phyloP scores from a whole-genome alignment of 73 alveolate genomes.

The Paramecium sexaurelia region DNA sequence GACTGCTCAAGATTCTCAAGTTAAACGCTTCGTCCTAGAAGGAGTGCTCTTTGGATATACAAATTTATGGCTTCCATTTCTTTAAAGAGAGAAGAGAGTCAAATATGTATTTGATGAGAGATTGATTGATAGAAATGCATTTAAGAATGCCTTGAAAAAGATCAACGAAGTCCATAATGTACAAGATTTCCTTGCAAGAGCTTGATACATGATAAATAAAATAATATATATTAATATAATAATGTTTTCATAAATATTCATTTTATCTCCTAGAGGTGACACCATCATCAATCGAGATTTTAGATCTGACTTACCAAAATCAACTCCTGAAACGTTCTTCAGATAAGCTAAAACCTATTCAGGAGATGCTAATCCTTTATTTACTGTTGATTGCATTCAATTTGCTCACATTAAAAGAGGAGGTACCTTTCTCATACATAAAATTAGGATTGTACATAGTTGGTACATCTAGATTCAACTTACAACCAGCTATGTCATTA shows the following conservation, averaged over 20 bases:
- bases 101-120: conserved; percentile 44
- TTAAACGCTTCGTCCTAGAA: background rate
- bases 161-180: conserved; percentile 27
- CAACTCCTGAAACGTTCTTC: conserved; percentile 73
- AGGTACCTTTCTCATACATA: conserved; percentile 57
- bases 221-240: conserved; percentile 7
- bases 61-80: background rate
- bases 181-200: background rate
- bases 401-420: conserved; percentile 73
- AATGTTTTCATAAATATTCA: conserved; percentile 74
- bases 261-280: conserved; percentile 79
- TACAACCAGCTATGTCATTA: conserved; percentile 63
- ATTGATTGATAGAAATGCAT: background rate
- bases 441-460: conserved; percentile 62
- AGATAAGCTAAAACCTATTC: conserved; percentile 69
- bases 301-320: conserved; percentile 73
- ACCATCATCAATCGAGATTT: conserved; percentile 76
- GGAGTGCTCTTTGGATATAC: conserved; percentile 25
- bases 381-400: conserved; percentile 75
- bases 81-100: conserved; percentile 31
- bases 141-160: conserved; percentile 12
- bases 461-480: conserved; percentile 64
- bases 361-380: conserved; percentile 77
- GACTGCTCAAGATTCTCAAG: background rate
- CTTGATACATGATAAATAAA: background rate